Base-by-base conservation (phyloP, 352 stramenopile genomes). In the Phytophthora parvispora region DNA sequence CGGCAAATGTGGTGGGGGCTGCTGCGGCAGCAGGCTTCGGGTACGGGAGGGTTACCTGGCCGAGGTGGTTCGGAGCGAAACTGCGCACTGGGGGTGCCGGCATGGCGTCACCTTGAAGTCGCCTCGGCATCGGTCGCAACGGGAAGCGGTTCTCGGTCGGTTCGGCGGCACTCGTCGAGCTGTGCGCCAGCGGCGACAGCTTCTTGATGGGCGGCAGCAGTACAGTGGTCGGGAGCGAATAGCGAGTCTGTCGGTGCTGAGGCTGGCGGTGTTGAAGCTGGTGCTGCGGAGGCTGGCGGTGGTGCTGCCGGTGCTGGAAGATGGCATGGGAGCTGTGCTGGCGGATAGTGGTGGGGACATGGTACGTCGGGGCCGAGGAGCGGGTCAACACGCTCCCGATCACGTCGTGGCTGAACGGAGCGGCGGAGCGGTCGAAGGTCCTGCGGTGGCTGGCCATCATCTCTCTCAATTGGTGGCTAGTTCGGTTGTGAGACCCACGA, bases 401-500 rank as follows among this genome's bases (percentile, higher is more conserved):
- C 54, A 82, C 67, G n/a, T 53, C 27, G 50, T 82, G 60, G 45
- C 70, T 79, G 58, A 82, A 71, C 13, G 61, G 61, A 20, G 50
- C 28, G 53, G 53, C 53, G 51, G 15, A 51, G 13, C 49, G 62
- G 42, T 76, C 67, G 28, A 74, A 63, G 48, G 42, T 67, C 22
- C 59, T 64, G 49, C 31, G 52, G 8, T 54, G 32, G 48, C 67
- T 77, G 18, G 67, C 38, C 67, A 76, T 76, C 72, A 73, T 72
- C 32, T 45, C 50, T 54, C 24, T 54, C n/a, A n/a, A 52, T 52
- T 25, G 27, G 12, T 31, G 49, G 29, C 48, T 60, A 66, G 32
- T 67, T 66, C 54, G 47, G 36, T 70, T 74, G 60, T 74, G 63
- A 65, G 51, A 51, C 27, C 20, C 16, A 45, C 20, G 18, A 6